phyloP scores from a whole-genome alignment of 2,329 filamentous ascomycete species.

The Verticillium isaacii region DNA sequence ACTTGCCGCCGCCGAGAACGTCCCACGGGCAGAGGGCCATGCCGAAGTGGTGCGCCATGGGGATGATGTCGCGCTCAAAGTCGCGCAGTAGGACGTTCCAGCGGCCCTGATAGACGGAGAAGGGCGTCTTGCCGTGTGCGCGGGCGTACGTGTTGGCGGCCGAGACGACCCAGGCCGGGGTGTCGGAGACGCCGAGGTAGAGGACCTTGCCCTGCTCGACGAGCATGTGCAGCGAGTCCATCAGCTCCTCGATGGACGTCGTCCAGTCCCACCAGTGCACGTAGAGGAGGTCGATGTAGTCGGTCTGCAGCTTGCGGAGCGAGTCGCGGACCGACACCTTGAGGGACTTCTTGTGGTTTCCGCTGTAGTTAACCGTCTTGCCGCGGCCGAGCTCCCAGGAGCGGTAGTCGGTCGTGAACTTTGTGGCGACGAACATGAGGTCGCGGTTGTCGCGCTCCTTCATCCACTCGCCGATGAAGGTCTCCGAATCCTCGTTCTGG shows the following conservation, averaged over 20 bases:
- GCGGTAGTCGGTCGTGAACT: slow-evolving; percentile 47
- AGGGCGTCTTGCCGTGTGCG: slow-evolving; percentile 27
- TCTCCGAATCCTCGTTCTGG: slow-evolving; percentile 52
- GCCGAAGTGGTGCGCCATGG: slow-evolving; percentile 33
- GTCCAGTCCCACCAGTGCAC: slow-evolving; percentile 40
- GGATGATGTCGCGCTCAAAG: slow-evolving; percentile 36
- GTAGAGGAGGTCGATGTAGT: slow-evolving; percentile 40
- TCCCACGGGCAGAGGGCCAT: slow-evolving; percentile 58
- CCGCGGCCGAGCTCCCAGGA: slow-evolving; percentile 29
- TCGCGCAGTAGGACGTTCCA: slow-evolving; percentile 29
- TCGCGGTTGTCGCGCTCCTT: slow-evolving; percentile 42
- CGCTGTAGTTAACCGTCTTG: slow-evolving; percentile 32
- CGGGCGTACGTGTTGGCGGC: slow-evolving; percentile 32
- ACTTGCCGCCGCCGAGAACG: slow-evolving; percentile 47
- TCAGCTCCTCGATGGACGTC: slow-evolving; percentile 34
- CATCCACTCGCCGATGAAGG: slow-evolving; percentile 56
- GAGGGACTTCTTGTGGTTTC: slow-evolving; percentile 37
- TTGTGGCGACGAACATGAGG: slow-evolving; percentile 49
- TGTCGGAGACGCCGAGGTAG: slow-evolving; percentile 35
- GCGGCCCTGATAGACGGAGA: slow-evolving; percentile 33
- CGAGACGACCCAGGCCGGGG: slow-evolving; percentile 33
- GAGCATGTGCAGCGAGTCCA: slow-evolving; percentile 35
- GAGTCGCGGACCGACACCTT: slow-evolving; percentile 36
- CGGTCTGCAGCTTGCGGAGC: slow-evolving; percentile 38
- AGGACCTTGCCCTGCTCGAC: slow-evolving; percentile 35